These are phyloP conservation scores for Tephrocybe sp. DNA, from an alignment of 768 basidiomycete species.

Conservation along the genomic window DNA sequence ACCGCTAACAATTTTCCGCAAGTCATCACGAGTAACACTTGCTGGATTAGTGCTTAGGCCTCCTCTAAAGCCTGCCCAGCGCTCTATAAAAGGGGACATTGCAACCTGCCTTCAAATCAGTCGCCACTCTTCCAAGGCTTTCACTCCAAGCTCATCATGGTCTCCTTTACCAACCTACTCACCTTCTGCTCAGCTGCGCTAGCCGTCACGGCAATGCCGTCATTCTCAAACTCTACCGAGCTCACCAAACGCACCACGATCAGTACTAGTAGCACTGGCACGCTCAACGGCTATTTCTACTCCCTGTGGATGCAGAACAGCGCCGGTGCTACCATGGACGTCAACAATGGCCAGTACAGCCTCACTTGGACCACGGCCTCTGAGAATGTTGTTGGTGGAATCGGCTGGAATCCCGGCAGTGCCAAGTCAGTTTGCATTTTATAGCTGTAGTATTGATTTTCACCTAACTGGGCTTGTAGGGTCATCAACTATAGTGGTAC, in stretches of 20 bases:
- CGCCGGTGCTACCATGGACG: slow-evolving; percentile 30
- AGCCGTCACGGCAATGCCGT: slow-evolving; percentile 2
- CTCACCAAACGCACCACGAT: slow-evolving; percentile 18
- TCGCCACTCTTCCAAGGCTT: background rate
- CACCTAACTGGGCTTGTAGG: slow-evolving; percentile 18
- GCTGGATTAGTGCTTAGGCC: no score
- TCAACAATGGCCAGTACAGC: slow-evolving; percentile 30
- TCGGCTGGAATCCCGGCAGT: slow-evolving; percentile 36
- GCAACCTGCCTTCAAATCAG: no score
- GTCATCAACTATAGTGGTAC: slow-evolving; percentile 35
- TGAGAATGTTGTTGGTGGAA: slow-evolving; percentile 38
- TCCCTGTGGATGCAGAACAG: slow-evolving; percentile 34
- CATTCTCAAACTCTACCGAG: slow-evolving; percentile 16
- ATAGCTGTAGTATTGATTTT: background rate
- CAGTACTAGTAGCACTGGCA: slow-evolving; percentile 26
- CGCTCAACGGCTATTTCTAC: slow-evolving; percentile 35
- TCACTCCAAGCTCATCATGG: slow-evolving; percentile 5
- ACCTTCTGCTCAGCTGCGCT: slow-evolving; percentile 16
- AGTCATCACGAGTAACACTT: no score
- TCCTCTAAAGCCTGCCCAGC: no score
- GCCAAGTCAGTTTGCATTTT: slow-evolving; percentile 19
- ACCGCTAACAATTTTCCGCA: no score
- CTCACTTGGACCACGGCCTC: slow-evolving; percentile 28
- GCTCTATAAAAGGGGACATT: no score
- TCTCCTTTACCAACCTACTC: slow-evolving; percentile 9